Evolutionary conservation across 306 rosid species (phyloP), one percentile per base, ranked within the genome.

Genomic region (Lupinus albus): DNA sequence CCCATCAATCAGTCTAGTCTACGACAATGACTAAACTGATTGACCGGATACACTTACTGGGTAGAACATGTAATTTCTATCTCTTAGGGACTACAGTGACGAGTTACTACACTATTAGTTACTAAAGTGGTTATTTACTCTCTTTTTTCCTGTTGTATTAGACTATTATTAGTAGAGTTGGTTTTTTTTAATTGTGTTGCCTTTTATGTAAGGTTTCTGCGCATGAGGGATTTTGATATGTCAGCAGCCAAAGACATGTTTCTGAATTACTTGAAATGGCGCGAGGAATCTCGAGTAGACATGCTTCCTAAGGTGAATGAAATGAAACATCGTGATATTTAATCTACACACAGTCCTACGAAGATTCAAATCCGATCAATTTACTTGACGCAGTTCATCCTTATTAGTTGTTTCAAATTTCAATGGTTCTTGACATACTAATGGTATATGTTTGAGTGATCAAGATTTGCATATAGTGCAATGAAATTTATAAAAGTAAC

Each of bases 191-290:
- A 46, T 4, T 75, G 25, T 10, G 7, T 35, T 4, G 39, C 7
- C 3, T 38, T 8, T 16, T 21, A 47, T 56, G 30, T 38, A 35
- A 89, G 98, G 84, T 92, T 92, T 79, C 87, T 92, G 32, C 85
- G 93, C 32, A 89, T 87, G 98, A 88, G 92, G 80, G 91, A 92
- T 74, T 92, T 84, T 64, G 93, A 92, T 70, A 0, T 78, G 58
- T 5, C 56, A n/a, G 80, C 75, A 63, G 81, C 98, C 66, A 92
- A 86, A 79, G 95, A 83, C 0, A 69, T 73, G 81, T 89, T 89
- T 77, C 63, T 79, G 66, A 84, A 77, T 77, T 89, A 74, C 75
- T 87, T 92, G n/a, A 82, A 87, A 57, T 92, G 98, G 98, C 87
- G 93, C 30, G 83, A 83, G 67, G 91, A 88, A 0, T 83, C 83